phyloP scores from a whole-genome alignment of 345 rosid species.

The Citrus glauca region DNA sequence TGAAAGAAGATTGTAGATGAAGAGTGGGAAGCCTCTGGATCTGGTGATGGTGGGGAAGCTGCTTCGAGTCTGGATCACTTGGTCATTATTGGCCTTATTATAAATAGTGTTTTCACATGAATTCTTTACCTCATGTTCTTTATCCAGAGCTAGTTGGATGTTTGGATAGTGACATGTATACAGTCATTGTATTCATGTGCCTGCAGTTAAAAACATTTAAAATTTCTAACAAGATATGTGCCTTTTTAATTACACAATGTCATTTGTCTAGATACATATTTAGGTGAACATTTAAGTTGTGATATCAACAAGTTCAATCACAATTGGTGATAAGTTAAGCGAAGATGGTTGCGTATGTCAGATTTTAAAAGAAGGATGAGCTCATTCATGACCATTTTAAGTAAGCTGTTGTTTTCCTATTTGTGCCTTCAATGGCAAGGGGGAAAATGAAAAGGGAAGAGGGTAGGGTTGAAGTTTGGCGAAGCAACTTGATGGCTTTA shows the following conservation, averaged over 20 bases:
- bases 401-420: slow-evolving; percentile 7
- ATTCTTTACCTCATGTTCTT: slow-evolving; percentile 39
- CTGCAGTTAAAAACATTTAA: slow-evolving; percentile 34
- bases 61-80: slow-evolving; percentile 11
- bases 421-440: slow-evolving; percentile 24
- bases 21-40: slow-evolving; percentile 19
- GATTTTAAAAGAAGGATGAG: background rate
- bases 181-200: slow-evolving; percentile 44
- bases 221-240: slow-evolving; percentile 24
- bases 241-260: background rate
- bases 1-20: slow-evolving; percentile 26
- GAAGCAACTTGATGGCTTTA: slow-evolving; percentile 15
- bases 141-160: slow-evolving; percentile 25
- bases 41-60: slow-evolving; percentile 27
- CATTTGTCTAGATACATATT: slow-evolving; percentile 11
- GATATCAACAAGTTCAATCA: background rate
- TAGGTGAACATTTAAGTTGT: slow-evolving; percentile 12
- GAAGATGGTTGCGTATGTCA: background rate
- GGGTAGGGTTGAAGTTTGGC: slow-evolving; percentile 8
- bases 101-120: slow-evolving; percentile 27
- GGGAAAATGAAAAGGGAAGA: background rate
- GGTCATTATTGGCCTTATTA: slow-evolving; percentile 22
- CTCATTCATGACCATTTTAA: background rate
- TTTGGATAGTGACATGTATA: slow-evolving; percentile 16
- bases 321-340: background rate